phyloP scores from a whole-genome alignment of 2,329 filamentous ascomycete species.

The Domatiomyces catenatus region DNA sequence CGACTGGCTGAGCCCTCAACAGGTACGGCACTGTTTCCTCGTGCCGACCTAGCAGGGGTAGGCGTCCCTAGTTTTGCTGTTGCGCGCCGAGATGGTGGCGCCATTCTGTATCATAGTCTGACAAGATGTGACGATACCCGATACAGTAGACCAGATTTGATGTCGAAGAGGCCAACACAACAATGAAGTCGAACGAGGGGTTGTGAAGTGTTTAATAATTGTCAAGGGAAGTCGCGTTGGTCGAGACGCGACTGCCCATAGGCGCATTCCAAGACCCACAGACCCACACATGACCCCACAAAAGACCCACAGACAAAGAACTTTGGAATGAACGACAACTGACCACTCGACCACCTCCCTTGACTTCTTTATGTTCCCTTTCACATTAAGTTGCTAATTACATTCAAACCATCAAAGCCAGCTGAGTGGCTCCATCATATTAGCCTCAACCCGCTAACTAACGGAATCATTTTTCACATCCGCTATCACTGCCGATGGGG shows the following conservation, averaged over 20 bases:
- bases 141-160: neutral
- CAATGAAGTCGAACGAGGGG: neutral
- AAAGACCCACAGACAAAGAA: too few relatives aligned
- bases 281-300: neutral
- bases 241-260: neutral
- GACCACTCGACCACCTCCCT: too few relatives aligned
- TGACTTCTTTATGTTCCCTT: too few relatives aligned
- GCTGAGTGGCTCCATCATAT: too few relatives aligned
- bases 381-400: too few relatives aligned
- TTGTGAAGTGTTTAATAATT: neutral
- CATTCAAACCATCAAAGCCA: neutral
- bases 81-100: neutral
- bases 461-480: neutral
- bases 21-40: conserved; percentile 5
- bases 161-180: neutral
- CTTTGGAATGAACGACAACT: too few relatives aligned
- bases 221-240: neutral
- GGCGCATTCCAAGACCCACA: neutral
- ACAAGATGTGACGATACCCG: neutral
- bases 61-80: neutral
- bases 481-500: neutral
- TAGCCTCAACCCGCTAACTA: too few relatives aligned
- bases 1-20: conserved; percentile 6
- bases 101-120: neutral
- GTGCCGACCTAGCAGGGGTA: conserved; percentile 13